Conservation (phyloP, 2,329 filamentous ascomycete species). For the Aspergillus ibericus region DNA sequence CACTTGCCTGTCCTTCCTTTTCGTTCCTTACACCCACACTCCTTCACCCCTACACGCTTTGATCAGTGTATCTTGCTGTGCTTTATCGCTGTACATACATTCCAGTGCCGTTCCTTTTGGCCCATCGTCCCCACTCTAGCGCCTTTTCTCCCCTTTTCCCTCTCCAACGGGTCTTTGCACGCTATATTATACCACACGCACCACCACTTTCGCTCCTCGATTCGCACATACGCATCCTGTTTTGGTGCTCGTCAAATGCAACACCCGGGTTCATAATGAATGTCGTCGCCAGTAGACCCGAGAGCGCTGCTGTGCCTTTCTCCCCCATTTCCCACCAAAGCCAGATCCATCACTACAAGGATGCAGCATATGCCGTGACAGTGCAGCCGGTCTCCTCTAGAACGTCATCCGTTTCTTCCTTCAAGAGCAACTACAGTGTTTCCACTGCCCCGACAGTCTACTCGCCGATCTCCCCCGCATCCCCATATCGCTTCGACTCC, state of each 20-base stretch:
- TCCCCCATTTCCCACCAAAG: conserved; percentile 25
- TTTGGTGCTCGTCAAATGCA: conserved; percentile 18
- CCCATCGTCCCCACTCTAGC: conserved; percentile 10
- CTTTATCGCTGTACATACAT: conserved; percentile 2
- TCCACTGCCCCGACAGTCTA: conserved; percentile 42
- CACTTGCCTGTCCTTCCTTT: conserved; percentile 2
- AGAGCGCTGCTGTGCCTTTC: conserved; percentile 35
- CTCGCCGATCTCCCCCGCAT: conserved; percentile 38
- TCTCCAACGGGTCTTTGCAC: conserved; percentile 12
- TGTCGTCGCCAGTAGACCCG: conserved; percentile 41
- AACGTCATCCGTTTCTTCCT: conserved; percentile 39
- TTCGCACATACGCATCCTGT: conserved; percentile 3
- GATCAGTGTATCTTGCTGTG: neutral
- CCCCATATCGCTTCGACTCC: conserved; percentile 40
- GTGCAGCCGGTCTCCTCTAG: conserved; percentile 34
- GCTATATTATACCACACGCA: neutral
- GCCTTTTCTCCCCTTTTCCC: conserved; percentile 8
- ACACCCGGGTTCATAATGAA: conserved; percentile 34
- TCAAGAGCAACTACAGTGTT: conserved; percentile 37
- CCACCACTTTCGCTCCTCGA: conserved; percentile 2
- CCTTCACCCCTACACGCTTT: conserved; percentile 6
- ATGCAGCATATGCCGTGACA: conserved; percentile 28
- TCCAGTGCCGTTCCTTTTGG: conserved; percentile 1
- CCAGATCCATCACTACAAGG: conserved; percentile 29
- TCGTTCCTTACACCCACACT: neutral